Base-by-base conservation (phyloP, 768 basidiomycete species). In the Dioszegia hungarica region DNA sequence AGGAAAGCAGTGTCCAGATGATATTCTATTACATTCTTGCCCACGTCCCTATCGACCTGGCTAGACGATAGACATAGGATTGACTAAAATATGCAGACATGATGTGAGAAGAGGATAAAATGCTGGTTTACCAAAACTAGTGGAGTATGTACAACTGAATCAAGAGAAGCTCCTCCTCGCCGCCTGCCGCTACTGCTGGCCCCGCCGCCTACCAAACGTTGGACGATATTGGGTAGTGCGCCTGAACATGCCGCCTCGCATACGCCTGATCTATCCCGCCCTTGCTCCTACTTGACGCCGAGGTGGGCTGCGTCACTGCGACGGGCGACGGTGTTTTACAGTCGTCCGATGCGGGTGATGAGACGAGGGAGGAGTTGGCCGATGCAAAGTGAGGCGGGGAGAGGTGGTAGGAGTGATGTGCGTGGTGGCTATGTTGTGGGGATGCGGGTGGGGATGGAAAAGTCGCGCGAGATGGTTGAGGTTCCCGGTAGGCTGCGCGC, bases 291-390 rank as follows among this genome's bases (percentile, higher is more conserved):
- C 49, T 27, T 20, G 41, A 22, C 31, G 40, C 47, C 49, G 57
- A 36, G 29, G 56, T 22, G 11, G 55, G 40, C 15, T 52, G 33
- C 11, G 59, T 59, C 19, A 72, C 49, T 24, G 70, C 65, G 47
- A 72, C 58, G 31, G 70, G 70, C 11, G 67, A 69, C 15, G 70
- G 70, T 4, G 70, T 72, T 37, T 67, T 69, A 49, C 70, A 72
- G 56, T 72, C 67, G 39, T 72, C 70, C 11, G 61, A 63, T 20
- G 68, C 70, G 10, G 70, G 70, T 49, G 70, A 72, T 4, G 70
- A 72, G 37, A 48, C 61, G n/a, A 72, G 57, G 14, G 70, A 72
- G 14, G 64, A 67, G 44, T 55, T 62, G 46, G 70, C 67, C 25
- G 61, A 63, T 27, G 59, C 57, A 58, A 68, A 68, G 24, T 65